Base-by-base conservation (phyloP, 208 protist genomes). In the Endotrypanum monterogeii region DNA sequence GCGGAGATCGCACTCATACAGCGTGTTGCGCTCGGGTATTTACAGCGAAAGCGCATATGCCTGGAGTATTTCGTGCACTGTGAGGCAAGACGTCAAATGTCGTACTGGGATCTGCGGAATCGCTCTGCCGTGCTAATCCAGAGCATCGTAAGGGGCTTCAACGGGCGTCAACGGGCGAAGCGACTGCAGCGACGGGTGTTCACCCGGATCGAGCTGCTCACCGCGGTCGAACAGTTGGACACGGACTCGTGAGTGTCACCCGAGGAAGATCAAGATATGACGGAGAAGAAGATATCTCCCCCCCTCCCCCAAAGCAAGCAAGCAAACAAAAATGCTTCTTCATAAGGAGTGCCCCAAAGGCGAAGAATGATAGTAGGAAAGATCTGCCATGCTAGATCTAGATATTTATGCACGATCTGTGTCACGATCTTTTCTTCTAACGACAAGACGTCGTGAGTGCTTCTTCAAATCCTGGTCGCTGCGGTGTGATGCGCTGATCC, bases 71-170 rank as follows among this genome's bases (percentile, higher is more conserved):
- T 78, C 52, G 83, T 83, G 50, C 69, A 69, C 51, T 12, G 60
- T 14, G 41, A 80, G 32, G 83, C 73, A 20, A 44, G 67, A 12
- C 56, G 57, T 50, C 69, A 86, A 39, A 73, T 88, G 76, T 67
- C 68, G 61, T 67, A 73, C 35, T 90, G 83, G 82, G 80, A 86
- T 70, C 57, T 69, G 73, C 76, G 86, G 2, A 83, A 88, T 66
- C 30, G 44, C 16, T 60, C 69, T 6, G 83, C 86, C 11, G 75
- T 90, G 23, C 62, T 77, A 11, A 76, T 90, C 69, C 86, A 88
- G 66, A 70, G 78, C 46, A 73, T 88, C n/a, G 73, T 83, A 62
- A 76, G 86, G 20, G 83, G 83, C 30, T 90, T 88, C 65, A 77
- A 84, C 8, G 80, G 78, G 7, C 76, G 86, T 3, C 86, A 90